phyloP scores from a whole-genome alignment of 257 asterid genomes.

The Plantago ovata region DNA sequence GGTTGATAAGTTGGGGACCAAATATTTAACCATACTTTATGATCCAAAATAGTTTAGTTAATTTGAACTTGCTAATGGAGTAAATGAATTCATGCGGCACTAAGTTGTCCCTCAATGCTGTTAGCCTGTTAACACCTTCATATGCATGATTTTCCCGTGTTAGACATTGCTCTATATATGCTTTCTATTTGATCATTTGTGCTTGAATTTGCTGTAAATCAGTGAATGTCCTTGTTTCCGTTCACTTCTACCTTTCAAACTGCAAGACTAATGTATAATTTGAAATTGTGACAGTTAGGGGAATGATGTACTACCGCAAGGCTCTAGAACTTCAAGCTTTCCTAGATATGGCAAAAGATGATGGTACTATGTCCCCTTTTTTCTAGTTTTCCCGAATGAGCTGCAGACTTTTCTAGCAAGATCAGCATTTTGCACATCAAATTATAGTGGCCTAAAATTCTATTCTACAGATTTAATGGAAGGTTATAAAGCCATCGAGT shows the following conservation, averaged over 20 bases:
- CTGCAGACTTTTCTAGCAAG: constrained; percentile 3
- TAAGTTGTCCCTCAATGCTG: no score
- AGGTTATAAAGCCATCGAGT: constrained; percentile 95
- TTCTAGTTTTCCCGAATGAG: constrained; percentile 11
- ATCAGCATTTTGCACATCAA: constrained; percentile 8
- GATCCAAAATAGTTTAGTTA: not conserved
- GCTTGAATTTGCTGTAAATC: no score
- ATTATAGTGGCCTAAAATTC: constrained; percentile 7
- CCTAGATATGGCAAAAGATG: constrained; percentile 99
- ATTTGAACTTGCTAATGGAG: not conserved
- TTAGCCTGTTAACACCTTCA: no score
- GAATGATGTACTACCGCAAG: constrained; percentile 99
- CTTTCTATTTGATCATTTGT: no score
- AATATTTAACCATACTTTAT: no score
- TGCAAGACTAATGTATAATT: constrained; percentile 21
- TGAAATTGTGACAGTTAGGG: constrained; percentile 60
- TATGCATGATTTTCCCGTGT: no score
- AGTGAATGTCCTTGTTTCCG: not conserved
- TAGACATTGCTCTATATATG: no score
- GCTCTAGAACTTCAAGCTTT: constrained; percentile 98
- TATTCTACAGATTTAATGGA: constrained; percentile 77
- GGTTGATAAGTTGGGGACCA: no score
- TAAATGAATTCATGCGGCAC: no score
- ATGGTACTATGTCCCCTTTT: constrained; percentile 46
- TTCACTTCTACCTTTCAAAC: not conserved